Conservation (phyloP, 306 rosid genomes). For the Acacia melanoxylon region DNA sequence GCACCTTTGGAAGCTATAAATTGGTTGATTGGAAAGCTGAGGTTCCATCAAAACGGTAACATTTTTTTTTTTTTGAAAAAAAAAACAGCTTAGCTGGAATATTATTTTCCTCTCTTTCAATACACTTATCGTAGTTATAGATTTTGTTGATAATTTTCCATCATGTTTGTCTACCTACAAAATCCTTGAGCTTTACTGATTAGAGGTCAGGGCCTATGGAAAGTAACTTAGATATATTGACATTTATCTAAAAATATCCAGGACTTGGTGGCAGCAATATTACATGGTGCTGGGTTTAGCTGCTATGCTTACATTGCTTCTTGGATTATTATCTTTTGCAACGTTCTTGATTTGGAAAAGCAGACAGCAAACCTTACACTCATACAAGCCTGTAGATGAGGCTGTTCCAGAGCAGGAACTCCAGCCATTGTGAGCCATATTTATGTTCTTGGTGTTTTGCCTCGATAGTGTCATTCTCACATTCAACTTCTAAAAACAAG, state of each 20-base stretch:
- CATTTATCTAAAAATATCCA: slow-evolving; percentile 37
- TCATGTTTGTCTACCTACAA: not conserved
- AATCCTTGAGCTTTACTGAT: not conserved
- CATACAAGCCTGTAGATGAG: slow-evolving; percentile 73
- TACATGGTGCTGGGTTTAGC: slow-evolving; percentile 46
- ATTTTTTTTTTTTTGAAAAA: not conserved
- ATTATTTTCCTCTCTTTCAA: not conserved
- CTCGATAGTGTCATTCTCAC: slow-evolving; percentile 30
- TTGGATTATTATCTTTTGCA: slow-evolving; percentile 57
- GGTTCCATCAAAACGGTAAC: slow-evolving; percentile 54
- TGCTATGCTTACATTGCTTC: slow-evolving; percentile 41
- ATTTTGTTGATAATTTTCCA: not conserved
- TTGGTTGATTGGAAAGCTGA: slow-evolving; percentile 70
- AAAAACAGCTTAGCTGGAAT: slow-evolving; percentile 10
- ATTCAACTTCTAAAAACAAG: slow-evolving; percentile 29
- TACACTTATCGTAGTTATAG: not conserved
- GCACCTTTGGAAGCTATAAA: slow-evolving; percentile 65
- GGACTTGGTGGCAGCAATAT: slow-evolving; percentile 67
- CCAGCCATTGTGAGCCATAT: slow-evolving; percentile 64
- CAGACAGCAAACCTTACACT: slow-evolving; percentile 43
- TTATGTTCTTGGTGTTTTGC: slow-evolving; percentile 30
- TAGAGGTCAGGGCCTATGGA: not conserved
- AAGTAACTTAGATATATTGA: slow-evolving; percentile 26
- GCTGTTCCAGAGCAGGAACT: slow-evolving; percentile 84
- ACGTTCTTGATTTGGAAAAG: slow-evolving; percentile 66